phyloP scores from a whole-genome alignment of 2,329 filamentous ascomycete genomes.

The Didymella glomerata region DNA sequence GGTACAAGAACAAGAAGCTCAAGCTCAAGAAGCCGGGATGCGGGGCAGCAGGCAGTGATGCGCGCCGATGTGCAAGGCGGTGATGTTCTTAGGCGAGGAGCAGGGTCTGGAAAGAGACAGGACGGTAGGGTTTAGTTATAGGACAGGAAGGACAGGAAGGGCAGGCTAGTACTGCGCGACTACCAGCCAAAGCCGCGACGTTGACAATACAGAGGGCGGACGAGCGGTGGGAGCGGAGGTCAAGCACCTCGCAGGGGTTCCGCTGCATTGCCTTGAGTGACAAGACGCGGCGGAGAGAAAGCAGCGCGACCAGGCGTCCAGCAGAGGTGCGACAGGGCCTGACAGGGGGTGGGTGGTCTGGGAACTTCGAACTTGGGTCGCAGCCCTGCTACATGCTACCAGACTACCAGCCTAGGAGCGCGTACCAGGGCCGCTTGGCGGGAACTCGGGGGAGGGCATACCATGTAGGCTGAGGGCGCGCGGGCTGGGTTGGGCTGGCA shows the following conservation, averaged over 20 bases:
- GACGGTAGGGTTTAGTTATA: conserved; percentile 48
- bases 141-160: conserved; percentile 45
- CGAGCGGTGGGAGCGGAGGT: conserved; percentile 42
- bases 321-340: conserved; percentile 40
- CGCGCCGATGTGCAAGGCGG: conserved; percentile 34
- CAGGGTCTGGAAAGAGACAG: conserved; percentile 46
- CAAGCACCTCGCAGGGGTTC: conserved; percentile 42
- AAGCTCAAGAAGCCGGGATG: conserved; percentile 25
- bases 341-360: conserved; percentile 32
- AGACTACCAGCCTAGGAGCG: background rate
- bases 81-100: conserved; percentile 44
- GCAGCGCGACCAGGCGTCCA: conserved; percentile 34
- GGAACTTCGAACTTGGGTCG: conserved; percentile 26
- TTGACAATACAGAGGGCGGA: conserved; percentile 46
- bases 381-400: conserved; percentile 25
- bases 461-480: conserved; percentile 52
- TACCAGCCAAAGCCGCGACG: conserved; percentile 22
- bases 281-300: conserved; percentile 41
- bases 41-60: conserved; percentile 36
- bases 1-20: conserved; percentile 26
- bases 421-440: conserved; percentile 45
- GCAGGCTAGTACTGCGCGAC: conserved; percentile 37
- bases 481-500: conserved; percentile 44
- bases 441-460: conserved; percentile 45
- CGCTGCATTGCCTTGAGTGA: conserved; percentile 41